These are phyloP conservation scores for Epichloe bromicola DNA, from an alignment of 2,329 filamentous ascomycete species.

Conservation along the genomic window DNA sequence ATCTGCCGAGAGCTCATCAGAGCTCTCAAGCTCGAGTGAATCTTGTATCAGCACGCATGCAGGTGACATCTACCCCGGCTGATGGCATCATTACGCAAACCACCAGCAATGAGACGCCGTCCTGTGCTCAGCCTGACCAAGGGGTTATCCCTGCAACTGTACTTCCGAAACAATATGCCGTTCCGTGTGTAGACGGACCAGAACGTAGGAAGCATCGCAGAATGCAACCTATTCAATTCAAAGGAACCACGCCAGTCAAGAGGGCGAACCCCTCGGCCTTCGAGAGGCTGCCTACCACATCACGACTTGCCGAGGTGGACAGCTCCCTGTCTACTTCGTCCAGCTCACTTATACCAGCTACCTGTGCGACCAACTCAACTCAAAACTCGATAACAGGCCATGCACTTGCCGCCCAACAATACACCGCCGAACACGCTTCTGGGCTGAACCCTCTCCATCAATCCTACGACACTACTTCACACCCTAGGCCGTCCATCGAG, in stretches of 20 bases:
- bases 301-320: constrained; percentile 6
- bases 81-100: not conserved
- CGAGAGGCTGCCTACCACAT: constrained; percentile 12
- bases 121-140: constrained; percentile 20
- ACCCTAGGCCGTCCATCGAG: not conserved
- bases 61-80: constrained; percentile 8
- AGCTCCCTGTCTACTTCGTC: constrained; percentile 17
- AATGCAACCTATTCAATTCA: constrained; percentile 15
- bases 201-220: constrained; percentile 8
- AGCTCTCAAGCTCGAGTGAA: constrained; percentile 12
- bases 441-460: not conserved
- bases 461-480: not conserved
- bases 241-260: constrained; percentile 5
- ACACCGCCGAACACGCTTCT: not conserved
- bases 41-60: constrained; percentile 10
- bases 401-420: not conserved
- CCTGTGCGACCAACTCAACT: constrained; percentile 5
- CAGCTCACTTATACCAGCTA: constrained; percentile 18
- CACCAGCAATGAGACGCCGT: constrained; percentile 16
- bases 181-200: not conserved
- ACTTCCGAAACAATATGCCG: not conserved
- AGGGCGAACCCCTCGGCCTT: not conserved
- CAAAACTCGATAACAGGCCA: not conserved
- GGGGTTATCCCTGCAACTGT: constrained; percentile 11
- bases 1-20: constrained; percentile 18